These are phyloP conservation scores for Cyamopsis tetragonoloba DNA, from an alignment of 306 rosid species.

Conservation along the genomic window DNA sequence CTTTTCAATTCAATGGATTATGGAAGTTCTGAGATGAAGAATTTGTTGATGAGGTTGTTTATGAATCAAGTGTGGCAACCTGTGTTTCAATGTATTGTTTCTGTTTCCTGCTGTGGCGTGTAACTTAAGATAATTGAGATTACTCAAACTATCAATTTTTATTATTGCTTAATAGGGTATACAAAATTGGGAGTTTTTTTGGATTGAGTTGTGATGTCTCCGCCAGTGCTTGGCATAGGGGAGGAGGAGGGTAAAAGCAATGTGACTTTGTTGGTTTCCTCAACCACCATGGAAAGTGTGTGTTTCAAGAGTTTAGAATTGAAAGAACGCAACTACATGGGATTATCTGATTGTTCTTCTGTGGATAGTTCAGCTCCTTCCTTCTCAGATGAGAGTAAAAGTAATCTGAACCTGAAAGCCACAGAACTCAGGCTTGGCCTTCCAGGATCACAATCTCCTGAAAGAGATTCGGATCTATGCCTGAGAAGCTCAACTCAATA, in stretches of 20 bases:
- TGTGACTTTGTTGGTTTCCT: slow-evolving; percentile 57
- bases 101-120: neutral
- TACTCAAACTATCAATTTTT: neutral
- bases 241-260: slow-evolving; percentile 65
- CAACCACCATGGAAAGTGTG: slow-evolving; percentile 46
- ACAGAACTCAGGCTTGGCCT: slow-evolving; percentile 85
- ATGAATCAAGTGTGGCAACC: slow-evolving; percentile 16
- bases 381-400: slow-evolving; percentile 43
- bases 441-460: slow-evolving; percentile 84
- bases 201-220: slow-evolving; percentile 52
- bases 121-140: neutral
- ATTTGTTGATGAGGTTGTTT: slow-evolving; percentile 18
- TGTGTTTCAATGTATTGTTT: slow-evolving; percentile 15
- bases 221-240: slow-evolving; percentile 52
- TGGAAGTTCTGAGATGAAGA: slow-evolving; percentile 16
- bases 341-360: slow-evolving; percentile 70
- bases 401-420: slow-evolving; percentile 64
- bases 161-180: slow-evolving; percentile 29
- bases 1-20: slow-evolving; percentile 16
- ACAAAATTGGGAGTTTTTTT: slow-evolving; percentile 22
- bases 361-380: slow-evolving; percentile 61
- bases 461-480: slow-evolving; percentile 45
- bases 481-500: slow-evolving; percentile 50
- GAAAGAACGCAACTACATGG: slow-evolving; percentile 77
- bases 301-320: slow-evolving; percentile 39